phyloP scores from a whole-genome alignment of 345 rosid species.

The Turritis glabra region DNA sequence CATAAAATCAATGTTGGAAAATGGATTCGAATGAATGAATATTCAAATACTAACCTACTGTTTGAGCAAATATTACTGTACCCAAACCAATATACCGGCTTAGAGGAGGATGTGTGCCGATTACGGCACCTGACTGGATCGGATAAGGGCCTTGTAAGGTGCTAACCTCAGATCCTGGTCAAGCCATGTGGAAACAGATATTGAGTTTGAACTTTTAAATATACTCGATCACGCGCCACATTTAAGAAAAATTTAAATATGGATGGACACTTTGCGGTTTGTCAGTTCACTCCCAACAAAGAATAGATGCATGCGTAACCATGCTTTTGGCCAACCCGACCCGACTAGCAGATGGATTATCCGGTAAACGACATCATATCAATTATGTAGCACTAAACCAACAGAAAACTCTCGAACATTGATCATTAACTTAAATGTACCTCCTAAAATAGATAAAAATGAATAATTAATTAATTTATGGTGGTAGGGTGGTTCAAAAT shows the following conservation, averaged over 20 bases:
- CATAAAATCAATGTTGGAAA: not conserved
- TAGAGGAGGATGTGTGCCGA: not conserved
- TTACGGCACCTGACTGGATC: not conserved
- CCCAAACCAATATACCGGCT: not conserved
- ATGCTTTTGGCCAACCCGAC: slow-evolving; percentile 5
- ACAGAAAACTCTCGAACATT: not conserved
- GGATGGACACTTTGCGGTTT: not conserved
- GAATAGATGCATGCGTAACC: not conserved
- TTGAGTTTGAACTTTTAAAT: not conserved
- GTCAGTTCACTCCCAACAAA: not conserved
- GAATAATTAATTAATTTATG: too few relatives aligned
- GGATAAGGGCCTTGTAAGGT: not conserved
- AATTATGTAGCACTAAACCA: too few relatives aligned
- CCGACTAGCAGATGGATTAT: not conserved
- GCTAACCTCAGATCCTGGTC: not conserved
- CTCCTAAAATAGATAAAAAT: too few relatives aligned
- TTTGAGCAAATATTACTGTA: not conserved
- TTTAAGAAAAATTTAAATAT: not conserved
- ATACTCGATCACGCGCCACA: too few relatives aligned
- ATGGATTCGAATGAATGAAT: too few relatives aligned
- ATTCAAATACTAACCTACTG: not conserved
- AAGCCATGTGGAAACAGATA: not conserved
- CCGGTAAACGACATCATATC: not conserved
- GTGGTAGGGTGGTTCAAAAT: not conserved
- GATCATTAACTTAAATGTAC: too few relatives aligned